Evolutionary conservation across 192 early-diverging fungal genomes (phyloP).

Genomic region (Jimgerdemannia lactiflua): DNA sequence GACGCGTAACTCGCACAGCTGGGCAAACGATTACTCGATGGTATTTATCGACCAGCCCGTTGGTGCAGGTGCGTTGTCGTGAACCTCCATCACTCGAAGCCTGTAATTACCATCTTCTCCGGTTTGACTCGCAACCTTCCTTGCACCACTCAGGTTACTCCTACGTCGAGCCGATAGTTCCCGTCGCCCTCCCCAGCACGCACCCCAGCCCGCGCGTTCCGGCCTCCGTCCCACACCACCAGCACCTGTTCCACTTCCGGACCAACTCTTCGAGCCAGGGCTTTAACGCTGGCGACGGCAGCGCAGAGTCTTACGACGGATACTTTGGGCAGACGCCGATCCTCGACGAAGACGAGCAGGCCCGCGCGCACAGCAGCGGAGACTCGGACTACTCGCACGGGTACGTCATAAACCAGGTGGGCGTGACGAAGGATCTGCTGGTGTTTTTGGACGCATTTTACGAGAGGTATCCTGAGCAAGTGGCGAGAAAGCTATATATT

Average conservation of each 20-base stretch:
- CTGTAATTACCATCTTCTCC: no score
- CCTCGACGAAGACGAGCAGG: neutral
- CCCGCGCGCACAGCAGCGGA: neutral
- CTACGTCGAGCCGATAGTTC: conserved; percentile 29
- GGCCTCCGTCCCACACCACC: neutral
- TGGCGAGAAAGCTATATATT: conserved; percentile 56
- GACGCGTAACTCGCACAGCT: conserved; percentile 45
- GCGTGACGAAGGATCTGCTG: conserved; percentile 66
- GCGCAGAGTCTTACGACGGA: neutral
- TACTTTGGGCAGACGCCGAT: neutral
- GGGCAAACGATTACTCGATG: conserved; percentile 71
- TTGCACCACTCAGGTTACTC: conserved; percentile 15
- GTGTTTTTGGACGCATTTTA: conserved; percentile 73
- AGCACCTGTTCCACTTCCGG: neutral
- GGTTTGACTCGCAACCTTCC: conserved; percentile 30
- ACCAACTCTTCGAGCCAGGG: neutral
- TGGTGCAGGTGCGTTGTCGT: conserved; percentile 56
- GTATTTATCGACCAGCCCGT: conserved; percentile 83
- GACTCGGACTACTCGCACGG: conserved; percentile 51
- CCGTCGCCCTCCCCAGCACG: conserved; percentile 4
- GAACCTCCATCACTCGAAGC: conserved; percentile 19
- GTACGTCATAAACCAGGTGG: conserved; percentile 68
- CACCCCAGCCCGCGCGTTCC: neutral
- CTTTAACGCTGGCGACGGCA: neutral
- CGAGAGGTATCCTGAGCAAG: conserved; percentile 58